A percentile compares a stretch with the other conserved stretches of the same genome.
phyloP scores from a whole-genome alignment of 2,329 filamentous ascomycete species.

The Sclerotinia sclerotiorum region DNA sequence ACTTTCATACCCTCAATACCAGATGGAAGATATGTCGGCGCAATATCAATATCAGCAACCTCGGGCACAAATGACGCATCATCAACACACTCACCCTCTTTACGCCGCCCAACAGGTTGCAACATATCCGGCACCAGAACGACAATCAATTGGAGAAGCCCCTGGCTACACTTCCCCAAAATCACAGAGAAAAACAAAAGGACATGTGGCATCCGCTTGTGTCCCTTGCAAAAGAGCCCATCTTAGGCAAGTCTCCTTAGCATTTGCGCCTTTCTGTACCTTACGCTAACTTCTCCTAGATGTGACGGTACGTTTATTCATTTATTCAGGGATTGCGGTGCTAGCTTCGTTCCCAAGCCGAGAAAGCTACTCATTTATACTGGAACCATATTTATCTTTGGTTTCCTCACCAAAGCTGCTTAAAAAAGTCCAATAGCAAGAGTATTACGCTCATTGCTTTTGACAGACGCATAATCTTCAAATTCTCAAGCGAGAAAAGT shows the following conservation, averaged over 20 bases:
- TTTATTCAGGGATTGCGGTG: background rate
- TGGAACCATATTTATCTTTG: background rate
- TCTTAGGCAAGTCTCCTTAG: slow-evolving; percentile 53
- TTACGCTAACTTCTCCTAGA: slow-evolving; percentile 46
- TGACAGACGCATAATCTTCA: background rate
- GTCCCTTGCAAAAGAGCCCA: slow-evolving; percentile 84
- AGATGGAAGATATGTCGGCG: slow-evolving; percentile 33
- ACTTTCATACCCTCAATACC: slow-evolving; percentile 33
- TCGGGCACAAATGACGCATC: slow-evolving; percentile 29
- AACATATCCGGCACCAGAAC: slow-evolving; percentile 35
- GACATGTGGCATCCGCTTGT: slow-evolving; percentile 81
- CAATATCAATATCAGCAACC: slow-evolving; percentile 32
- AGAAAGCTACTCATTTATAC: background rate
- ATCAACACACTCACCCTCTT: slow-evolving; percentile 31
- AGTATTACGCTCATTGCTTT: background rate
- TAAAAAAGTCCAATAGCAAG: background rate
- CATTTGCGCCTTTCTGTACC: slow-evolving; percentile 15
- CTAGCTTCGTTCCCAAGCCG: slow-evolving; percentile 24
- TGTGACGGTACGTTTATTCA: slow-evolving; percentile 60
- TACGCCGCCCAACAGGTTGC: slow-evolving; percentile 32
- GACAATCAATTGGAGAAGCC: slow-evolving; percentile 46
- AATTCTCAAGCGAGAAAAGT: slow-evolving; percentile 10
- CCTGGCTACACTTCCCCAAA: slow-evolving; percentile 56
- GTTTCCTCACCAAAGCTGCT: background rate
- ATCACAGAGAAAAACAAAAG: slow-evolving; percentile 68